Percentiles rank a stretch among this genome's conserved stretches.
Conservation (phyloP, 1,284 basidiomycete genomes). For the Ustilago crameri region DNA sequence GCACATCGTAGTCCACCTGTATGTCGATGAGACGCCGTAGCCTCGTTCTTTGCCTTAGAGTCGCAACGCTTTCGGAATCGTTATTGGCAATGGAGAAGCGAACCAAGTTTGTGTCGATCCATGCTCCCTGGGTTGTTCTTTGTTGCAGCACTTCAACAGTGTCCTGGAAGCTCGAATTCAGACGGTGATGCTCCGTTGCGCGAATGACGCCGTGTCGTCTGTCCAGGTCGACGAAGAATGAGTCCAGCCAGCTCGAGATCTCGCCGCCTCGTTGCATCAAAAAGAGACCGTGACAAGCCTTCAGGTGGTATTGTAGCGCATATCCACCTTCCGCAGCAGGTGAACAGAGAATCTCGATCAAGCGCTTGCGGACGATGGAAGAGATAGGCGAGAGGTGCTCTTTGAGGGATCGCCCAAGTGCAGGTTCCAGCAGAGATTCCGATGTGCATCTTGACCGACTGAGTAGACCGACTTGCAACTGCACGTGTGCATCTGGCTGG, state of each 20-base stretch:
- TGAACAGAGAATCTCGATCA: slow-evolving; percentile 32
- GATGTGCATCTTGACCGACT: slow-evolving; percentile 1
- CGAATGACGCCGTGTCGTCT: slow-evolving; percentile 17
- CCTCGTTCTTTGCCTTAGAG: slow-evolving; percentile 16
- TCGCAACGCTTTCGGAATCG: slow-evolving; percentile 17
- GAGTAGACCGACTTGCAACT: slow-evolving; percentile 2
- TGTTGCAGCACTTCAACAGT: slow-evolving; percentile 20
- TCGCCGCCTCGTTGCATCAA: slow-evolving; percentile 48
- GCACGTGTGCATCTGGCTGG: slow-evolving; percentile 19
- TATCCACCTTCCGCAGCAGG: slow-evolving; percentile 33
- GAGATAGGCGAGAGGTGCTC: slow-evolving; percentile 41
- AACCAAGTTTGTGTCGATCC: slow-evolving; percentile 44
- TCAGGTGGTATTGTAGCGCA: slow-evolving; percentile 30
- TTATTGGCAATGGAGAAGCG: slow-evolving; percentile 20
- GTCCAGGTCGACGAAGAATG: slow-evolving; percentile 37
- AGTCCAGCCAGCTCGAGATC: slow-evolving; percentile 35
- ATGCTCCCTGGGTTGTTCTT: slow-evolving; percentile 2
- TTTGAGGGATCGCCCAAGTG: slow-evolving; percentile 25
- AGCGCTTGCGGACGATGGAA: slow-evolving; percentile 38
- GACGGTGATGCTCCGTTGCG: slow-evolving; percentile 22
- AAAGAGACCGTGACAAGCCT: slow-evolving; percentile 37
- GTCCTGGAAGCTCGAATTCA: slow-evolving; percentile 37
- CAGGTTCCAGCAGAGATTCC: slow-evolving; percentile 30
- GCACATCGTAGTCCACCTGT: slow-evolving; percentile 41
- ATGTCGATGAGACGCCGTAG: slow-evolving; percentile 32